Percentiles rank a stretch among this genome's conserved stretches.
These are phyloP conservation scores for Begonia loranthoides DNA, from an alignment of 306 rosid genomes.

Conservation along the genomic window DNA sequence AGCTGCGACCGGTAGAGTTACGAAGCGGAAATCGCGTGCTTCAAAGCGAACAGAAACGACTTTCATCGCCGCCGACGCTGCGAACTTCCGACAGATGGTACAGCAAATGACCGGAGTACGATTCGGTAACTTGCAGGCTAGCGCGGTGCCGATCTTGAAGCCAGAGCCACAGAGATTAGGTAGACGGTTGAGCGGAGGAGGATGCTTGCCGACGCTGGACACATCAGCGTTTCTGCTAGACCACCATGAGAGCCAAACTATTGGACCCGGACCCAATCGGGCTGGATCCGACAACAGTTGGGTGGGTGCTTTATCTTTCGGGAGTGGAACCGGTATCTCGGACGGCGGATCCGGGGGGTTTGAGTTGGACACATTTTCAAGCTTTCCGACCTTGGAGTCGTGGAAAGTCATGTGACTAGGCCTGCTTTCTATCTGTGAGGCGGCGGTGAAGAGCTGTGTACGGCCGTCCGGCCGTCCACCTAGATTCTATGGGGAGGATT, in stretches of 20 bases:
- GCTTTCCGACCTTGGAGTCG: conserved; percentile 83
- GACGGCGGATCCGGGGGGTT: conserved; percentile 23
- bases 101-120: conserved; percentile 85
- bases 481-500: too few relatives aligned
- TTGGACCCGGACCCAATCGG: conserved; percentile 9
- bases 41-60: conserved; percentile 79
- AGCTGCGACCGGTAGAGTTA: conserved; percentile 19
- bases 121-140: conserved; percentile 14
- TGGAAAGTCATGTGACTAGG: conserved; percentile 67
- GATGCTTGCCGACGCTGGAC: conserved; percentile 73
- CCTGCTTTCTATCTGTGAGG: too few relatives aligned
- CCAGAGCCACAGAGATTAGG: conserved; percentile 67
- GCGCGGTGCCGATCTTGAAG: conserved; percentile 36
- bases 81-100: conserved; percentile 87
- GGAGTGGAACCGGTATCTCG: background rate
- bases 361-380: conserved; percentile 53
- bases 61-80: conserved; percentile 79
- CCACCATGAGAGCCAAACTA: conserved; percentile 24
- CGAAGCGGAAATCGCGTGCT: conserved; percentile 70
- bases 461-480: too few relatives aligned
- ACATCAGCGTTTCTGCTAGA: conserved; percentile 68
- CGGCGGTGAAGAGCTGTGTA: too few relatives aligned
- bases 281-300: conserved; percentile 14
- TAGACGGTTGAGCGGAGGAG: conserved; percentile 10
- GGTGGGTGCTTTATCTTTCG: conserved; percentile 16